phyloP scores from a whole-genome alignment of 768 basidiomycete species.

The Russula sp. region DNA sequence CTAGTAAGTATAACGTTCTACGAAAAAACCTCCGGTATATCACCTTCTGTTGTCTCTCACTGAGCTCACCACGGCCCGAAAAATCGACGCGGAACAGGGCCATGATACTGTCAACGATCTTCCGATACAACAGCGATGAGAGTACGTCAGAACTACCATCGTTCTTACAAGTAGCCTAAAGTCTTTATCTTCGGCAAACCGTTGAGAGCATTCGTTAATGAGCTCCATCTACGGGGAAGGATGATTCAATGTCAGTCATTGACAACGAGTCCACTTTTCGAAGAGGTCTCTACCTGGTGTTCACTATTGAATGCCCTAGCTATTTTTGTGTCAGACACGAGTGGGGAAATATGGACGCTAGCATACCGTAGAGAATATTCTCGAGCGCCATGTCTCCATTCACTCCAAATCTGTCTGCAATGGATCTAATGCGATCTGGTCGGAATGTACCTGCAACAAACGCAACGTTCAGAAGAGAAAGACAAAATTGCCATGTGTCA shows the following conservation, averaged over 20 bases:
- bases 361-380: slow-evolving; percentile 83
- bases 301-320: slow-evolving; percentile 91
- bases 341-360: background rate
- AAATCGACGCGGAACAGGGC: slow-evolving; percentile 93
- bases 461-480: background rate
- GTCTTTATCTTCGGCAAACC: slow-evolving; percentile 88
- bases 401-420: slow-evolving; percentile 94
- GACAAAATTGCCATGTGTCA: too few species aligned
- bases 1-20: slow-evolving; percentile 23
- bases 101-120: slow-evolving; percentile 98
- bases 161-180: slow-evolving; percentile 62
- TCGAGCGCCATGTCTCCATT: slow-evolving; percentile 83
- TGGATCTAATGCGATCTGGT: slow-evolving; percentile 85
- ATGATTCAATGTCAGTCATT: slow-evolving; percentile 9
- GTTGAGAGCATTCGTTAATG: slow-evolving; percentile 82
- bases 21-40: slow-evolving; percentile 1
- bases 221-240: slow-evolving; percentile 68
- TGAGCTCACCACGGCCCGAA: slow-evolving; percentile 89
- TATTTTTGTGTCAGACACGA: slow-evolving; percentile 37
- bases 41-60: slow-evolving; percentile 91
- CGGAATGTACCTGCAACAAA: slow-evolving; percentile 77
- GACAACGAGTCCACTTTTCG: slow-evolving; percentile 4
- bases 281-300: slow-evolving; percentile 62
- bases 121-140: slow-evolving; percentile 12
- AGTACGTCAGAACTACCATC: background rate